Evolutionary conservation across 371 early-diverging fungal genomes (phyloP).

Genomic region (Syncephalis plumigaleata): DNA sequence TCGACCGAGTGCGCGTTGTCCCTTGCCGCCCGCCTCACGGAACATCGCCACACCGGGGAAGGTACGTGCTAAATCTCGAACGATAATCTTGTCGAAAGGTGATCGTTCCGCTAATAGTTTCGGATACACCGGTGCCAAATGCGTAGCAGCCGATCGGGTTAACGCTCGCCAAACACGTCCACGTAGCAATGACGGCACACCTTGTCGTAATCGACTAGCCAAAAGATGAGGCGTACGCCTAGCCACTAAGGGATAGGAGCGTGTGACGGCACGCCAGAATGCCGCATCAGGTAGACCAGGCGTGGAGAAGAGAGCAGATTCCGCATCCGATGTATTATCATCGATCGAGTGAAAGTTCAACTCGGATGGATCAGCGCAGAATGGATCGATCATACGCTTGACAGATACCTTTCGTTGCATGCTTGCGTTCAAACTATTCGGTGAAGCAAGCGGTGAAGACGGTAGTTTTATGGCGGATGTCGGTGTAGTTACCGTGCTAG

Average conservation of each 20-base stretch:
- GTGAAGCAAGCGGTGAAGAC: slow-evolving; percentile 7
- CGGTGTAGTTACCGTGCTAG: no score
- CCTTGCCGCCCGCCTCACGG: slow-evolving; percentile 45
- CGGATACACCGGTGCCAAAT: slow-evolving; percentile 68
- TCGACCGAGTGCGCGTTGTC: slow-evolving; percentile 75
- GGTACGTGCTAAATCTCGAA: slow-evolving; percentile 70
- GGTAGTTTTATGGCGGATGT: slow-evolving; percentile 9
- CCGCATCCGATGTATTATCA: no score
- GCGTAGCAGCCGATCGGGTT: slow-evolving; percentile 55
- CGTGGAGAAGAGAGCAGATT: no score
- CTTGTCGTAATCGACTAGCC: slow-evolving; percentile 51
- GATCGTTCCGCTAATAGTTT: slow-evolving; percentile 59
- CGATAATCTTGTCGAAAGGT: slow-evolving; percentile 75
- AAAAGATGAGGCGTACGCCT: slow-evolving; percentile 37
- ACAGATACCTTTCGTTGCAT: slow-evolving; percentile 14
- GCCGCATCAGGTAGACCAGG: slow-evolving; percentile 46
- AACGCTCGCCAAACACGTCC: slow-evolving; percentile 91
- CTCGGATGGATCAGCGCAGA: no score
- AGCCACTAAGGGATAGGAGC: slow-evolving; percentile 56
- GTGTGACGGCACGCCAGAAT: slow-evolving; percentile 81
- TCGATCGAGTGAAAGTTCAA: no score
- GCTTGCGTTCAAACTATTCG: slow-evolving; percentile 7
- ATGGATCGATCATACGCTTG: no score
- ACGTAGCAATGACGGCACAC: slow-evolving; percentile 69
- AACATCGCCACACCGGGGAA: slow-evolving; percentile 73